A percentile compares a stretch with the other conserved stretches of the same genome.
These are phyloP conservation scores for Thermothelomyces thermophilus DNA, from an alignment of 2,329 filamentous ascomycete genomes.

Conservation along the genomic window DNA sequence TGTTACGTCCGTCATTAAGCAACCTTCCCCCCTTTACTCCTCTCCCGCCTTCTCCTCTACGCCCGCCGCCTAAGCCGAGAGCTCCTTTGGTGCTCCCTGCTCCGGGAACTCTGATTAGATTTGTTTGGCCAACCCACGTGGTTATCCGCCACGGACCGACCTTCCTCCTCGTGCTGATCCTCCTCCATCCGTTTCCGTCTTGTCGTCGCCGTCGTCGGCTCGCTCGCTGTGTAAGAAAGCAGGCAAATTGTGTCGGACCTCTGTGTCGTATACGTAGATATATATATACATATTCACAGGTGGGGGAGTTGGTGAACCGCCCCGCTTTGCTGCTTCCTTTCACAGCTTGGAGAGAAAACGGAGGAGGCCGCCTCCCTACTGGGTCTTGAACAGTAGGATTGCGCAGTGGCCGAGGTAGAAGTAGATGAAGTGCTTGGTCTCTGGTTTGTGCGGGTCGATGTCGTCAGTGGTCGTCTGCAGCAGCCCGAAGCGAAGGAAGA, in stretches of 20 bases:
- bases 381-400: constrained; percentile 97
- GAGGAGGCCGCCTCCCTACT: constrained; percentile 48
- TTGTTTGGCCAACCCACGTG: neutral
- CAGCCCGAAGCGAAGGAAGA: too few relatives aligned
- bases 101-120: neutral
- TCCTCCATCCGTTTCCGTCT: constrained; percentile 16
- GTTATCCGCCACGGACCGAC: neutral
- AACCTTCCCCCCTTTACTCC: too few relatives aligned
- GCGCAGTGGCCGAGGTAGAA: constrained; percentile 99
- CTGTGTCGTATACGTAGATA: neutral
- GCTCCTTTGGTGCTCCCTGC: neutral
- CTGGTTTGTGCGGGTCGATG: constrained; percentile 40
- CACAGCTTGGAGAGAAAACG: constrained; percentile 24
- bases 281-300: too few relatives aligned
- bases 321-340: neutral
- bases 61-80: neutral
- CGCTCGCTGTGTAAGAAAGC: constrained; percentile 2
- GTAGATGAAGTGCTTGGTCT: constrained; percentile 99
- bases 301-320: neutral
- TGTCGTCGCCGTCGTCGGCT: neutral
- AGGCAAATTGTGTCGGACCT: neutral
- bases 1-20: neutral
- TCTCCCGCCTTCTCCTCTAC: neutral
- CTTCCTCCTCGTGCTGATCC: constrained; percentile 2
- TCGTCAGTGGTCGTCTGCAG: too few relatives aligned